Base-by-base conservation (phyloP, 306 rosid genomes). In the Lablab purpureus region DNA sequence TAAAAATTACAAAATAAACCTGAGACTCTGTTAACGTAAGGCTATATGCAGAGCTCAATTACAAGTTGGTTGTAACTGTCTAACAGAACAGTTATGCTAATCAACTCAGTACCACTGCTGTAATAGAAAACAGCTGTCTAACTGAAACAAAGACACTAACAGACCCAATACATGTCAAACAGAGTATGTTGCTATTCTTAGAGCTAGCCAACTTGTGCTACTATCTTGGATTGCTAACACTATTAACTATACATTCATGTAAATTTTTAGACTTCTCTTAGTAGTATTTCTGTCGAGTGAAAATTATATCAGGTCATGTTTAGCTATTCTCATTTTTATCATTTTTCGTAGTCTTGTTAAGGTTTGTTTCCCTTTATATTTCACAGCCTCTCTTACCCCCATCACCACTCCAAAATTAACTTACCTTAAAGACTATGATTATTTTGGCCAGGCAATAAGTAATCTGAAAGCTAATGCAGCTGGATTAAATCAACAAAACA, bases 381-480 rank as follows among this genome's bases (percentile, higher is more conserved):
- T 82, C 32, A 21, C 81, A 59, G 2, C 15, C 73, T 34, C 76
- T 23, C 25, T 14, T 14, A 21, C 21, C 10, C 23, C 17, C 14
- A 19, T 18, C 23, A 8, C 30, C 14, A 15, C 17, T 65, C 37
- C 55, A 47, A 70, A 28, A 63, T 27, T 60, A 22, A 67, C 62
- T 76, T 60, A 47, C 23, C 6, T 60, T 21, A 65, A 72, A 36
- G 23, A 32, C 10, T 45, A 71, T 82, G 79, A 19, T 78, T 70
- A 5, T 81, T 64, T 63, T 71, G 68, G 34, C 49, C 90, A 95
- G 98, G 98, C 94, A 45, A 89, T 95, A 82, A 85, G 37, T 68
- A 90, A 86, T 71, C 87, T 93, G 83, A 95, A 90, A 85, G 96
- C 99, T 64, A 84, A 76, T 78, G 94, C 94, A 22, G 91, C 95